Percentiles rank a stretch among this genome's conserved stretches.
Evolutionary conservation across 768 basidiomycete genomes (phyloP).

Genomic region (Brasilioporus rufonigricans): DNA sequence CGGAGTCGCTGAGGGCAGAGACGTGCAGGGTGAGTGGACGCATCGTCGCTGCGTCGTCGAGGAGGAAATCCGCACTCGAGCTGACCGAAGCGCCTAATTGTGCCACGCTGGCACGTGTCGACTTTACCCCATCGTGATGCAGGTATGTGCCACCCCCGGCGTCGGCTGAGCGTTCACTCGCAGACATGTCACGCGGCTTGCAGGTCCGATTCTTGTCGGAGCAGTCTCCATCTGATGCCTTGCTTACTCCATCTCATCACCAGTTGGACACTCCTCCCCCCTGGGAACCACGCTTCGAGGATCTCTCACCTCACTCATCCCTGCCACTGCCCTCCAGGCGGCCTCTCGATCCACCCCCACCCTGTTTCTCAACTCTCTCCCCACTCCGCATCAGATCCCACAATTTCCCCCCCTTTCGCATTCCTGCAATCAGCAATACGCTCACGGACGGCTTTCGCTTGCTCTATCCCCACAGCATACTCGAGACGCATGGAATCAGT

Average conservation of each 20-base stretch:
- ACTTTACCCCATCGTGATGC: constrained; percentile 4
- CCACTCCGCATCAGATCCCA: constrained; percentile 27
- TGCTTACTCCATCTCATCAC: neutral
- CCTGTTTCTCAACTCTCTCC: constrained; percentile 28
- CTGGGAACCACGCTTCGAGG: constrained; percentile 30
- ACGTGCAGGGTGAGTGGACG: constrained; percentile 66
- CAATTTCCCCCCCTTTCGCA: constrained; percentile 27
- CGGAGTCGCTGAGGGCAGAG: constrained; percentile 72
- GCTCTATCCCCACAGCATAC: constrained; percentile 24
- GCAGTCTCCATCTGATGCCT: neutral
- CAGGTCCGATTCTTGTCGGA: neutral
- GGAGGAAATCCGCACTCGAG: too few relatives aligned
- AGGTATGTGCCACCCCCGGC: neutral
- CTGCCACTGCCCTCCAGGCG: constrained; percentile 2
- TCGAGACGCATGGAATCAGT: constrained; percentile 29
- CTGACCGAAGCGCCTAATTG: neutral
- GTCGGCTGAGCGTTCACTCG: too few relatives aligned
- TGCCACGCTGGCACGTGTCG: constrained; percentile 9
- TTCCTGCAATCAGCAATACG: constrained; percentile 19
- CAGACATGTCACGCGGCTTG: constrained; percentile 9
- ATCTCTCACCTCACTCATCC: constrained; percentile 6
- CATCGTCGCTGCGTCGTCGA: constrained; percentile 33
- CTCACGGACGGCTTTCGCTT: constrained; percentile 26
- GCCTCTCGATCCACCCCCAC: constrained; percentile 32
- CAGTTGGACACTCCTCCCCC: constrained; percentile 18